These are phyloP conservation scores for Phlebopus sp. DNA, from an alignment of 1,284 basidiomycete species.

Conservation along the genomic window DNA sequence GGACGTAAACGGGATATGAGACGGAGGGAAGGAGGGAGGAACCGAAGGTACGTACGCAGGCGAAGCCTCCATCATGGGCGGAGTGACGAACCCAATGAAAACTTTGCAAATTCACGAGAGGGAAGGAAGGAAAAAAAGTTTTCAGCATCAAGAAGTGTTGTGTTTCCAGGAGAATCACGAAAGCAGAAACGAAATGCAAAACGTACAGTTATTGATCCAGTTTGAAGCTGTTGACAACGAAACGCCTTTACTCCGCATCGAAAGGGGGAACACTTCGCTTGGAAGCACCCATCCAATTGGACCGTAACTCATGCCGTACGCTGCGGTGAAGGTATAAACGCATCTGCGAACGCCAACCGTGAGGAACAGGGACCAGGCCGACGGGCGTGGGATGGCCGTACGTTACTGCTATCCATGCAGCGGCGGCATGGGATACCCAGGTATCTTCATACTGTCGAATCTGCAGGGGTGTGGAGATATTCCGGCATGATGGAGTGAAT, in stretches of 20 bases:
- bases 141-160: slow-evolving; percentile 10
- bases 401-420: slow-evolving; percentile 67
- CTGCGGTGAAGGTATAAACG: slow-evolving; percentile 76
- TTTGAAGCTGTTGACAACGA: slow-evolving; percentile 82
- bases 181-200: neutral
- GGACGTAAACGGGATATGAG: neutral
- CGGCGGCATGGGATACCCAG: slow-evolving; percentile 54
- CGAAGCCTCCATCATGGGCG: slow-evolving; percentile 63
- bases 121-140: slow-evolving; percentile 3
- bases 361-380: slow-evolving; percentile 3
- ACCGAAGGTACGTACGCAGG: slow-evolving; percentile 41
- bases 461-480: slow-evolving; percentile 28
- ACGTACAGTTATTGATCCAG: slow-evolving; percentile 77
- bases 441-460: slow-evolving; percentile 48
- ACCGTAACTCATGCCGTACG: slow-evolving; percentile 81
- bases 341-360: slow-evolving; percentile 39
- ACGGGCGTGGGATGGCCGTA: slow-evolving; percentile 32
- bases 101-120: slow-evolving; percentile 41
- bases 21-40: neutral
- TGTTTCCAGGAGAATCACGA: neutral
- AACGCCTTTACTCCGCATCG: slow-evolving; percentile 81
- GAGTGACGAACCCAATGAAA: slow-evolving; percentile 78
- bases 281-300: slow-evolving; percentile 85
- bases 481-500: neutral
- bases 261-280: slow-evolving; percentile 83